Evolutionary conservation across 2,329 filamentous ascomycete species (phyloP).

Genomic region (Scedosporium minutisporum): DNA sequence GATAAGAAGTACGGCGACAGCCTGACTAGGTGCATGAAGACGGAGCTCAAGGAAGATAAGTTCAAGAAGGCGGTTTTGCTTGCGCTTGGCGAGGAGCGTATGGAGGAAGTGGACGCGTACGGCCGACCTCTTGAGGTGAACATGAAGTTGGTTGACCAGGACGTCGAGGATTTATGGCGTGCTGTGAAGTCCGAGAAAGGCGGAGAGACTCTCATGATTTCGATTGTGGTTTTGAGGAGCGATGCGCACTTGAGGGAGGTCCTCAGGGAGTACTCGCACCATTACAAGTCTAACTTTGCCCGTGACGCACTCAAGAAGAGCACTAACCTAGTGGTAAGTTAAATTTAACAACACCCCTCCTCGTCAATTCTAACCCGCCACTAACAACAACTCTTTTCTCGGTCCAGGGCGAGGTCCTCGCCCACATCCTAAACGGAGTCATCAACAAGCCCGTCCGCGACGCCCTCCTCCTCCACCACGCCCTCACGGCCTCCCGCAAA

Average conservation of each 20-base stretch:
- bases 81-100: slow-evolving; percentile 71
- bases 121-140: slow-evolving; percentile 52
- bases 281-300: slow-evolving; percentile 73
- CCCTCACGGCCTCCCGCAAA: slow-evolving; percentile 62
- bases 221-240: slow-evolving; percentile 70
- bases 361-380: background rate
- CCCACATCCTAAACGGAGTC: slow-evolving; percentile 90
- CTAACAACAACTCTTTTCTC: background rate
- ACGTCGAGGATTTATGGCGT: slow-evolving; percentile 61
- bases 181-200: slow-evolving; percentile 65
- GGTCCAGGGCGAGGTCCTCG: slow-evolving; percentile 76
- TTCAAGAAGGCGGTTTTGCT: slow-evolving; percentile 82
- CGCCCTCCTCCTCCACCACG: slow-evolving; percentile 82
- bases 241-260: slow-evolving; percentile 77
- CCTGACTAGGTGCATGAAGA: slow-evolving; percentile 76
- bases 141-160: slow-evolving; percentile 51
- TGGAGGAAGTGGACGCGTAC: slow-evolving; percentile 66
- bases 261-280: slow-evolving; percentile 63
- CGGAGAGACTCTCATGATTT: slow-evolving; percentile 79
- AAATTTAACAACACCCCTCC: slow-evolving; percentile 2
- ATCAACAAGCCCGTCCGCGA: slow-evolving; percentile 94
- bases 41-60: slow-evolving; percentile 89
- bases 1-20: slow-evolving; percentile 87
- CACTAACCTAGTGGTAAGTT: slow-evolving; percentile 80
- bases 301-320: slow-evolving; percentile 81